Percentiles rank a stretch among this genome's conserved stretches.
These are phyloP conservation scores for Aspergillus amoenus DNA, from an alignment of 2,329 filamentous ascomycete species.

Conservation along the genomic window DNA sequence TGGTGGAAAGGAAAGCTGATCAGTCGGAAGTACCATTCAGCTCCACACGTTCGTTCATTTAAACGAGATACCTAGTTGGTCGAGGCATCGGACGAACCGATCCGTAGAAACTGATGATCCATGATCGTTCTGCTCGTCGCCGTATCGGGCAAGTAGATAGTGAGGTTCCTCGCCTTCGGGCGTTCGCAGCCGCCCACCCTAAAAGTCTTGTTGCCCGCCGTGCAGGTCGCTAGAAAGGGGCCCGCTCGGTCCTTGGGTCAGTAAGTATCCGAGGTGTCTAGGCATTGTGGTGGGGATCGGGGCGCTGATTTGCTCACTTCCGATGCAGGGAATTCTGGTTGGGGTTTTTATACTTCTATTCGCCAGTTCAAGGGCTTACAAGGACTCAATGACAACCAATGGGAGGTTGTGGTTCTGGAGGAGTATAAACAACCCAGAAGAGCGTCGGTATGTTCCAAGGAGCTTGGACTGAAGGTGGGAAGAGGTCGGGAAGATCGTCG, in stretches of 20 bases:
- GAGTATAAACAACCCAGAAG: too few species aligned
- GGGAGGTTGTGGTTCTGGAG: too few species aligned
- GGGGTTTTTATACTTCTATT: not conserved
- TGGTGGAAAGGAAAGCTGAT: not conserved
- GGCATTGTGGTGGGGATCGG: not conserved
- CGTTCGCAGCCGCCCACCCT: not conserved
- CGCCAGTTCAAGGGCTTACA: not conserved
- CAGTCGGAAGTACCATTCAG: not conserved
- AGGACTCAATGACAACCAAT: not conserved
- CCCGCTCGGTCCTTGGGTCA: not conserved
- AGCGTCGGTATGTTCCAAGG: too few species aligned
- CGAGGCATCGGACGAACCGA: not conserved
- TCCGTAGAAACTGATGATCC: not conserved
- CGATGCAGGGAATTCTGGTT: not conserved
- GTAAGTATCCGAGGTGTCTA: not conserved
- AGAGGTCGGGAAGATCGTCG: too few species aligned
- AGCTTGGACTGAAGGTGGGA: too few species aligned
- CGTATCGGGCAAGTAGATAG: not conserved
- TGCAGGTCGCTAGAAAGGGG: not conserved
- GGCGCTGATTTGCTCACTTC: not conserved
- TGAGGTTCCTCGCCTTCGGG: not conserved
- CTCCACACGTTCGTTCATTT: not conserved
- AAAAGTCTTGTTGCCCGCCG: not conserved
- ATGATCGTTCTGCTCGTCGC: slow-evolving; percentile 1
- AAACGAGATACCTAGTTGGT: not conserved